A percentile compares a stretch with the other conserved stretches of the same genome.
These are phyloP conservation scores for Arthrobotrys pseudoclavata DNA, from an alignment of 2,329 filamentous ascomycete genomes.

Conservation along the genomic window DNA sequence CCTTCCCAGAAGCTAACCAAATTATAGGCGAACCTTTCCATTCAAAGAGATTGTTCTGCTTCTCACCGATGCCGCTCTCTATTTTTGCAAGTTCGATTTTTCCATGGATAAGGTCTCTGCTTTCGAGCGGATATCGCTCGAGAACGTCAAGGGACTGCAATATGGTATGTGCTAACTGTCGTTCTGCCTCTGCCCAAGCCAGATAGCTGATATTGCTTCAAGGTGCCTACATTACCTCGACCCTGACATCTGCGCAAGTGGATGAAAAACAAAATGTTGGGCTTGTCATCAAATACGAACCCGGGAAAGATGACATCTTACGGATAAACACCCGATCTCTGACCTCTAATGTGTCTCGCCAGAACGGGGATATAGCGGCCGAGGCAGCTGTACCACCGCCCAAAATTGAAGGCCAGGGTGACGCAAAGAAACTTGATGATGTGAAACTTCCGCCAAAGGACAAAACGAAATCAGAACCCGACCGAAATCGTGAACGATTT, in stretches of 20 bases:
- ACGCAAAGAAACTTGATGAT: constrained; percentile 34
- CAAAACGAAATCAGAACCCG: constrained; percentile 12
- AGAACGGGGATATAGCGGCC: constrained; percentile 57
- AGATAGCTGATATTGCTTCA: constrained; percentile 11
- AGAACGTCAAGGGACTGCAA: constrained; percentile 79
- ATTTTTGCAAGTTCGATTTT: constrained; percentile 94
- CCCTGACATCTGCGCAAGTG: constrained; percentile 80
- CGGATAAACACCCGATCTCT: constrained; percentile 89
- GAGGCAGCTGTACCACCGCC: constrained; percentile 61
- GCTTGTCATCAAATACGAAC: constrained; percentile 81
- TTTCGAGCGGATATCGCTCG: constrained; percentile 86
- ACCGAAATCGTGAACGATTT: constrained; percentile 60
- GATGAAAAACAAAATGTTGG: constrained; percentile 87
- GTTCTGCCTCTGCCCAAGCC: background rate
- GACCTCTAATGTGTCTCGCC: constrained; percentile 68
- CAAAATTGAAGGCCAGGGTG: constrained; percentile 67
- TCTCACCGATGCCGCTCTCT: constrained; percentile 85
- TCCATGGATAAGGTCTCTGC: constrained; percentile 92
- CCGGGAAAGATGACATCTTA: constrained; percentile 76
- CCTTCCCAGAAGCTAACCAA: constrained; percentile 14
- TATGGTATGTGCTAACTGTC: constrained; percentile 70
- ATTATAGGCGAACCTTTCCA: constrained; percentile 73
- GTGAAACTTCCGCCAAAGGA: constrained; percentile 10
- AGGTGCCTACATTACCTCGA: constrained; percentile 86
- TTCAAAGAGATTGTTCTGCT: constrained; percentile 92